Evolutionary conservation across 1,139 yeast species (phyloP), one percentile per base, ranked within the genome.

Genomic region (Kodamaea fungicola): DNA sequence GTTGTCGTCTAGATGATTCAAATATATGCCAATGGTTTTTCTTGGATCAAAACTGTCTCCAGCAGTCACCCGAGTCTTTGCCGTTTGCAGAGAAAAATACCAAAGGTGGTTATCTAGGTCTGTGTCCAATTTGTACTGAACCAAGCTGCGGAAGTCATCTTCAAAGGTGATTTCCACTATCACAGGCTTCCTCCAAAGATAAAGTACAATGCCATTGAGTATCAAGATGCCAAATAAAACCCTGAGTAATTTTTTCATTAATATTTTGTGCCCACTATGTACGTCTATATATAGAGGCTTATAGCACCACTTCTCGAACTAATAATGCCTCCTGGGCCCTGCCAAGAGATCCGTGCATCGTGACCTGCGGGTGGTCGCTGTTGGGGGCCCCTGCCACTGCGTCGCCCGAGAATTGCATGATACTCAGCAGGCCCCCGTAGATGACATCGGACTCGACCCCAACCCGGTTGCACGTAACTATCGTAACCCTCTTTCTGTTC

Each of bases 401-500:
- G 12, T 13, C 7, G 10, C 32, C 32, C 7, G 23, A 22, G 47
- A 82, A 81, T 43, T 73, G 71, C 36, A 76, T 59, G 6, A 83
- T 76, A 8, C 74, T 59, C 5, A 84, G 75, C 1, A 88, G 74
- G 1, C 96, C 95, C 0, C 86, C 94, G 47, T 84, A 90, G 42
- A 80, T 57, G 1, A 82, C 74, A 25, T 76, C 75, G 31, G 69
- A 78, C 56, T 89, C 97, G 29, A 81, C 64, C 0, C 97, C 97
- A 8, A 77, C 64, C 42, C 96, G 62, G 54, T 89, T 88, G 47
- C 86, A 81, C 13, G 79, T 60, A 4, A 80, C 70, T 26, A 74
- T 69, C 1, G 69, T 59, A 7, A 65, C 64, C 8, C 16, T 9
- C 29, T 44, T 53, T 22, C 42, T 42, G 38, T 63, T 54, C 42